Evolutionary conservation across 495 filamentous ascomycete genomes (phyloP).

Genomic region (Neurospora intermedia): DNA sequence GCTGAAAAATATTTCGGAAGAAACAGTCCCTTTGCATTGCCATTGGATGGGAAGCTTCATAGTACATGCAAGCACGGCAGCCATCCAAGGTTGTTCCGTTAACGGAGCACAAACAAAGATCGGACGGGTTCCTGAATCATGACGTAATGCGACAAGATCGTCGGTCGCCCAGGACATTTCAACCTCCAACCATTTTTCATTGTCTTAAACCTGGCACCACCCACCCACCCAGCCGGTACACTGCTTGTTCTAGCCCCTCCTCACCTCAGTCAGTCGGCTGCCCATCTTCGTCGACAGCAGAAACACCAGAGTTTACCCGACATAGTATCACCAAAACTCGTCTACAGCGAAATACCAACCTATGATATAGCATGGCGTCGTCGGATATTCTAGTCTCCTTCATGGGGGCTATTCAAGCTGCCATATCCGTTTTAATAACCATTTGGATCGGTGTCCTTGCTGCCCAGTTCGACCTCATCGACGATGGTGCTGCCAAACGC

Average conservation of each 20-base stretch:
- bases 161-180: not conserved
- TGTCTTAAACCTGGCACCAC: too few relatives aligned
- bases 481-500: conserved; percentile 43
- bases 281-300: not conserved
- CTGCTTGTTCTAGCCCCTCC: not conserved
- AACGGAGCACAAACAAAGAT: not conserved
- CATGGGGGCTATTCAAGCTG: conserved; percentile 60
- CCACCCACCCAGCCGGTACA: not conserved
- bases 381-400: conserved; percentile 40
- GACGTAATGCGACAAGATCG: not conserved
- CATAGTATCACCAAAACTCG: not conserved
- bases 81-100: not conserved
- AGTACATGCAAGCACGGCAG: not conserved
- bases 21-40: not conserved
- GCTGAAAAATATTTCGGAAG: not conserved
- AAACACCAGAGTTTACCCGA: not conserved
- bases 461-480: conserved; percentile 47
- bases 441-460: conserved; percentile 54
- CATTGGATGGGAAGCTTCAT: not conserved
- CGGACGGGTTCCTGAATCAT: not conserved
- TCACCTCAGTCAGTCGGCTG: not conserved
- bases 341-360: not conserved
- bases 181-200: not conserved
- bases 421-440: conserved; percentile 57
- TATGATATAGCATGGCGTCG: conserved; percentile 2